Evolutionary conservation across 306 rosid species (phyloP), one percentile per base, ranked within the genome.

Genomic region (Vicia villosa): DNA sequence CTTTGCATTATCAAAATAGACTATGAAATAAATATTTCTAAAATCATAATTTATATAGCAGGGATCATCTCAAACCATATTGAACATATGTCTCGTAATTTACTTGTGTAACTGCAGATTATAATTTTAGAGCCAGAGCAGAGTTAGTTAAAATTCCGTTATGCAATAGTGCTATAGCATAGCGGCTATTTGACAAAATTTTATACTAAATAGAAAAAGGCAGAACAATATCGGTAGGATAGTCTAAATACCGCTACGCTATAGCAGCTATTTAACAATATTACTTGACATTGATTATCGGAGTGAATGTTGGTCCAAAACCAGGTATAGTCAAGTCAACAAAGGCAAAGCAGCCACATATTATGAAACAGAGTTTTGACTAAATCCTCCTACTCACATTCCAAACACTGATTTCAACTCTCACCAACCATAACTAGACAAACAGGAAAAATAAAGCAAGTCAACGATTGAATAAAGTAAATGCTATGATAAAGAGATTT

Each of bases 401-500:
- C 34, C 20, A 67, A 47, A 62, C 58, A 36, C 62, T 45, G 34
- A 34, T 43, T 66, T 78, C 62, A 73, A 26, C 19, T 56, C 20
- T 56, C 40, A 14, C 63, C 4, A 2, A 14, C 63, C 40, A 56
- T 56, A 56, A 56, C 32, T 26, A 26, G 12, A 56, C 20, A 56
- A 38, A 36, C 15, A 40, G 11, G 21, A 42, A 54, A 17, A 50
- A 22, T 4, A 43, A 32, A 43, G 15, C 20, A 20, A 45, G 21
- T 3, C 9, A 37, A 43, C 42, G 16, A 52, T 15, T 20, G 65
- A 61, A 14, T 32, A 45, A 36, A 16, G 42, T 40, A 73, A 52
- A 74, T 40, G 74, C 69, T 64, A 68, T 67, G 19, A 15, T n/a
- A n/a, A 65, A 74, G 80, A 77, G 70, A 50, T 66, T 58, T 83